phyloP scores from a whole-genome alignment of 192 early-diverging fungal genomes.

The Anaeromyces robustus region DNA sequence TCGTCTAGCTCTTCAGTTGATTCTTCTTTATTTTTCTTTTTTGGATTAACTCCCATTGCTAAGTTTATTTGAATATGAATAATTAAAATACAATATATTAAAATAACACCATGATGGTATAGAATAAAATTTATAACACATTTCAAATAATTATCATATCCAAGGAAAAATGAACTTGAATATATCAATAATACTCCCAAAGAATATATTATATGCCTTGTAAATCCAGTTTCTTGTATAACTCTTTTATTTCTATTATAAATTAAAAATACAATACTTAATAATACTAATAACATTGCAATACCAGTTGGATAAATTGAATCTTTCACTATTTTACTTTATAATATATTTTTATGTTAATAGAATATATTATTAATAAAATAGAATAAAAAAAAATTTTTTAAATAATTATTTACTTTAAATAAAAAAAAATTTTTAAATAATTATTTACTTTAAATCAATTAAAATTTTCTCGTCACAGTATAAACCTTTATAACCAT shows the following conservation, averaged over 20 bases:
- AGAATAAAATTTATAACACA: background rate
- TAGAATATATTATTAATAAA: too few relatives aligned
- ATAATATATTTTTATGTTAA: too few relatives aligned
- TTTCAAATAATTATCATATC: background rate
- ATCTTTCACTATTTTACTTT: too few relatives aligned
- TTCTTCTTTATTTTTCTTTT: background rate
- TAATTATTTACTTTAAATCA: too few relatives aligned
- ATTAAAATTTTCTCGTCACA: too few relatives aligned
- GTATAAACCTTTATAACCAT: too few relatives aligned
- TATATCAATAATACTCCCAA: background rate
- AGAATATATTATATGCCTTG: background rate
- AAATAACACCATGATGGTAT: background rate
- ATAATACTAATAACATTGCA: background rate
- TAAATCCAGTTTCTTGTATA: background rate
- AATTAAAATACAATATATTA: background rate
- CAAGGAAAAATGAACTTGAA: background rate
- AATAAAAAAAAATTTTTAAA: too few relatives aligned
- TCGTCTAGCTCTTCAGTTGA: too few relatives aligned
- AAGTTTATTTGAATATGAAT: background rate
- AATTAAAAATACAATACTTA: background rate
- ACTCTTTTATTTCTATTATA: background rate
- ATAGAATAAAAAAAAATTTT: too few relatives aligned
- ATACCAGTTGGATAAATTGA: background rate
- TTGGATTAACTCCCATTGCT: background rate
- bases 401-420: too few relatives aligned